These are phyloP conservation scores for Crithidia expoeki DNA, from an alignment of 208 protist genomes.

Conservation along the genomic window DNA sequence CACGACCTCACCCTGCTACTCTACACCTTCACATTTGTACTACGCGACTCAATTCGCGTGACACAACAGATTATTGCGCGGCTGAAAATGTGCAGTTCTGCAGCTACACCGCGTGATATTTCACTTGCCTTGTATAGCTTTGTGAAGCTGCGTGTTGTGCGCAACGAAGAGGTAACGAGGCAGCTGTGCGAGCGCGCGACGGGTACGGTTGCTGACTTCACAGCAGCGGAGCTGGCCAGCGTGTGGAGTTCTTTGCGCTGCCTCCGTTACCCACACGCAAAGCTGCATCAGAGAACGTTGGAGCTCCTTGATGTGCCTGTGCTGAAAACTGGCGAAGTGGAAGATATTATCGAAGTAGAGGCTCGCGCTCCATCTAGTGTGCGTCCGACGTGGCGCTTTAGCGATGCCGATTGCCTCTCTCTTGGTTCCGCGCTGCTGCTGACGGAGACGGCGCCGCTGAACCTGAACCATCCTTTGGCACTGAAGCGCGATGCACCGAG, in stretches of 20 bases:
- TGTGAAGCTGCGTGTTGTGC: constrained; percentile 66
- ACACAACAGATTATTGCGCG: constrained; percentile 84
- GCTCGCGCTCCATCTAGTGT: not conserved
- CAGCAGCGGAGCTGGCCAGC: constrained; percentile 67
- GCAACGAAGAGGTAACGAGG: constrained; percentile 51
- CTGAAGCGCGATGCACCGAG: not conserved
- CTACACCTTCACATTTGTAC: constrained; percentile 81
- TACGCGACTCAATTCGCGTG: constrained; percentile 79
- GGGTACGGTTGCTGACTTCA: constrained; percentile 57
- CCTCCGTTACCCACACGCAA: constrained; percentile 20
- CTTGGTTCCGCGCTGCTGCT: constrained; percentile 30
- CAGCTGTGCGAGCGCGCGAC: constrained; percentile 75
- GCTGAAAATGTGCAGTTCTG: constrained; percentile 61
- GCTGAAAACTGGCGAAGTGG: not conserved
- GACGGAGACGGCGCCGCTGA: constrained; percentile 17
- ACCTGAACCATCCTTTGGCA: constrained; percentile 10
- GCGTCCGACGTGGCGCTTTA: constrained; percentile 24
- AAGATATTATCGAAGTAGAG: not conserved
- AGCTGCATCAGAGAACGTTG: constrained; percentile 23
- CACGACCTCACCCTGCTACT: constrained; percentile 81
- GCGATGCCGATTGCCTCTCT: constrained; percentile 32
- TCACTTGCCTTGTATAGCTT: constrained; percentile 77
- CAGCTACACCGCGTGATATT: constrained; percentile 65
- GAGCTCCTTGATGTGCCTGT: constrained; percentile 8
- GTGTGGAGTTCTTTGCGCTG: constrained; percentile 72